Percentiles rank a stretch among this genome's conserved stretches.
These are phyloP conservation scores for Kingdonia uniflora DNA, from an alignment of 164 flowering plant genomes.

Conservation along the genomic window DNA sequence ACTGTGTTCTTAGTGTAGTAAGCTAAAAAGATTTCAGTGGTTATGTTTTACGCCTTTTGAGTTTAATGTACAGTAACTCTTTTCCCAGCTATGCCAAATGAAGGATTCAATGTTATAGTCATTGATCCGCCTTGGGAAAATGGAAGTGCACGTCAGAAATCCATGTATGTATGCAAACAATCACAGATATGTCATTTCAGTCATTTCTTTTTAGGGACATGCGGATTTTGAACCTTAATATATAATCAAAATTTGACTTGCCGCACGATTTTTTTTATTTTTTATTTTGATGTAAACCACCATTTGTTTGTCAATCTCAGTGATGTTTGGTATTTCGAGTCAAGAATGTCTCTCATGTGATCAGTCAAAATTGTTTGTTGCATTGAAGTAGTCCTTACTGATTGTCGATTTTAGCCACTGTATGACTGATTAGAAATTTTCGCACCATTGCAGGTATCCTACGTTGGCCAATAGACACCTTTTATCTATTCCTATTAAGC, in stretches of 20 bases:
- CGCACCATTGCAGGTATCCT: constrained; percentile 48
- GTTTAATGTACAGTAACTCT: neutral
- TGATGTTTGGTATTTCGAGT: neutral
- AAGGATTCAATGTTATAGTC: constrained; percentile 74
- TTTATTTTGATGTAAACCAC: neutral
- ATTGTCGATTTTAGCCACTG: constrained; percentile 3
- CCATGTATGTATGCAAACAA: constrained; percentile 34
- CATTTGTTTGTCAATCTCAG: neutral
- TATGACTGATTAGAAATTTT: too few species aligned
- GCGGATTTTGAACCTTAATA: too few species aligned
- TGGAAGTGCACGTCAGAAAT: constrained; percentile 75
- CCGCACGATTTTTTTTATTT: neutral
- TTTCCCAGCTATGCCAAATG: constrained; percentile 40
- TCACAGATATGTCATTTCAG: too few species aligned
- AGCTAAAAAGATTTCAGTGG: neutral
- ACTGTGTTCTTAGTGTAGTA: too few species aligned
- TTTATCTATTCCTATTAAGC: constrained; percentile 74
- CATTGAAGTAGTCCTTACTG: constrained; percentile 2
- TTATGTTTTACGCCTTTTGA: neutral
- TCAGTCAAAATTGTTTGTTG: constrained; percentile 1
- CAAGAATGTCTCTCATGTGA: too few species aligned
- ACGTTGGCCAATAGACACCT: constrained; percentile 79
- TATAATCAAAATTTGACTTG: too few species aligned
- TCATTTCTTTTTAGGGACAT: too few species aligned
- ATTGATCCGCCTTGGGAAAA: constrained; percentile 99